phyloP scores from a whole-genome alignment of 306 rosid species.

The Prunus salicina region DNA sequence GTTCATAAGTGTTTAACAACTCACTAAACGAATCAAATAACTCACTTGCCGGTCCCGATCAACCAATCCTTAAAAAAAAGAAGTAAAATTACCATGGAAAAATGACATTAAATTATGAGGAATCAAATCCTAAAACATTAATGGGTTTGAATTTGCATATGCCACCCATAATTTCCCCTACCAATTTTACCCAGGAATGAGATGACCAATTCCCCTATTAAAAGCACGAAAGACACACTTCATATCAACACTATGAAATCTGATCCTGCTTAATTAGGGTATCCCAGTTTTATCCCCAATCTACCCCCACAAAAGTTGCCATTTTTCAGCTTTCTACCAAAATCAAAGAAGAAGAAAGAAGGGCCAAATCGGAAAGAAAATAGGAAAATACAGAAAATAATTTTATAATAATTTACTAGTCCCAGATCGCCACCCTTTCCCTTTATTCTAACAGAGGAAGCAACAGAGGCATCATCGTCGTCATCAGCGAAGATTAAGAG shows the following conservation, averaged over 20 bases:
- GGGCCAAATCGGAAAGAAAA: conserved; percentile 3
- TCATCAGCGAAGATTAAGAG: conserved; percentile 49
- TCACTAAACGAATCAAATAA: background rate
- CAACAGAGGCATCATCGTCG: conserved; percentile 48
- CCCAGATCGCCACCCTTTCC: conserved; percentile 41
- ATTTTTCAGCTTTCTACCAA: background rate
- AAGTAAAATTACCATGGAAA: background rate
- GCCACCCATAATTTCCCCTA: background rate
- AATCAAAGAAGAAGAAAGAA: background rate
- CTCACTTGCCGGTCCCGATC: background rate
- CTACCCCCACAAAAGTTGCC: conserved; percentile 4
- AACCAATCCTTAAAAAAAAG: background rate
- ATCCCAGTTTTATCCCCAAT: background rate
- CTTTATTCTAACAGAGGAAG: conserved; percentile 36
- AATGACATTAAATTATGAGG: background rate
- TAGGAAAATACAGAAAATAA: background rate
- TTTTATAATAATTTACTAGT: background rate
- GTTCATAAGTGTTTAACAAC: background rate
- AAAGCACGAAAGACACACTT: background rate
- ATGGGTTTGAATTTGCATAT: background rate
- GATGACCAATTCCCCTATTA: background rate
- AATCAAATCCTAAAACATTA: background rate
- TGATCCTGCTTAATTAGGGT: background rate
- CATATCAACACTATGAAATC: background rate
- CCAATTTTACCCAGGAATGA: background rate